phyloP scores from a whole-genome alignment of 148 eudicot genomes.

The Vaccinium darrowii region DNA sequence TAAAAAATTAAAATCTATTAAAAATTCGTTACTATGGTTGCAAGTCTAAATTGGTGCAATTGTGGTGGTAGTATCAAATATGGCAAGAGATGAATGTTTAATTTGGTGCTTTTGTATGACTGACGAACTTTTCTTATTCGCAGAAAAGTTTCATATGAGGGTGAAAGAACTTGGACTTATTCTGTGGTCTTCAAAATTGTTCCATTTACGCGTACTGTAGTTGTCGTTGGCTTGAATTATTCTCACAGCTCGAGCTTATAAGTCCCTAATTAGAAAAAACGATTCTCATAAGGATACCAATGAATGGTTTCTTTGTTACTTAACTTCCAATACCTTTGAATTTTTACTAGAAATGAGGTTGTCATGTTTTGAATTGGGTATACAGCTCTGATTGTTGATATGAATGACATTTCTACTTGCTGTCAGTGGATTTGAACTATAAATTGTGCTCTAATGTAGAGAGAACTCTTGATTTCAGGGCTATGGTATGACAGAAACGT shows the following conservation, averaged over 20 bases:
- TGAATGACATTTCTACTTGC: neutral
- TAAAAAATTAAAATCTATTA: neutral
- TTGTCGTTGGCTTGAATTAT: neutral
- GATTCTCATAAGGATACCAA: neutral
- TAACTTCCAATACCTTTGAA: neutral
- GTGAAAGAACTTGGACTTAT: neutral
- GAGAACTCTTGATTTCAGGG: constrained; percentile 48
- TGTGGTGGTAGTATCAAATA: neutral
- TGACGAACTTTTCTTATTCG: neutral
- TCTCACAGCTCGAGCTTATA: neutral
- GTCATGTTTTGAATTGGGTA: neutral
- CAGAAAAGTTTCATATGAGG: neutral
- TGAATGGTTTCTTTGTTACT: neutral
- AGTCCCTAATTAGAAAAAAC: neutral
- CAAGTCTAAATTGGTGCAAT: neutral
- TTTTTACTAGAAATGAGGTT: neutral
- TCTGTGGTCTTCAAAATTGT: neutral
- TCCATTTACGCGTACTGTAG: neutral
- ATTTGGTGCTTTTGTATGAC: neutral
- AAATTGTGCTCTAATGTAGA: constrained; percentile 9
- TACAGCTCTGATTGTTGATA: neutral
- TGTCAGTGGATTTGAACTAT: neutral
- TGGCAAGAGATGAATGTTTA: no score
- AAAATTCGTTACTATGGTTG: neutral
- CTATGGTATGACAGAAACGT: constrained; percentile 88